Percentiles rank a stretch among this genome's conserved stretches.
Evolutionary conservation across 768 basidiomycete genomes (phyloP).

Genomic region (Leccinellum albellum): DNA sequence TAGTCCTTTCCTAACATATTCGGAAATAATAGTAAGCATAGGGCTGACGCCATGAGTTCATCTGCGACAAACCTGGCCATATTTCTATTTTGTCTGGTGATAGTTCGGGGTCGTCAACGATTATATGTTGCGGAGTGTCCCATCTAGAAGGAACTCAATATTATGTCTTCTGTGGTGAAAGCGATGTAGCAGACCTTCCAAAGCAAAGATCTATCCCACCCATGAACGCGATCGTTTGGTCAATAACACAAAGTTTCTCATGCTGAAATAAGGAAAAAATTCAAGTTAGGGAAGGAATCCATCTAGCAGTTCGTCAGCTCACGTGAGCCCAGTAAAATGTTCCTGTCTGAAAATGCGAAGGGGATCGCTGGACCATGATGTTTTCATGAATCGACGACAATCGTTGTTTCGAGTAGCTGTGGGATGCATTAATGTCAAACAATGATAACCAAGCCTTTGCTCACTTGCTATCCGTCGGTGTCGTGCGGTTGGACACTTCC

Average conservation of each 20-base stretch:
- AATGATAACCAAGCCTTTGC: constrained; percentile 23
- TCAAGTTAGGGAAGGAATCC: not conserved
- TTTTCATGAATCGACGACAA: constrained; percentile 81
- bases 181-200: constrained; percentile 51
- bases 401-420: constrained; percentile 82
- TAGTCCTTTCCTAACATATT: constrained; percentile 79
- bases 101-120: constrained; percentile 78
- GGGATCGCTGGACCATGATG: constrained; percentile 94
- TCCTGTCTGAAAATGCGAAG: constrained; percentile 95
- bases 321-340: constrained; percentile 99
- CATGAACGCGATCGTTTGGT: constrained; percentile 97
- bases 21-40: not conserved
- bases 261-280: constrained; percentile 49
- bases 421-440: constrained; percentile 5
- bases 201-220: constrained; percentile 95
- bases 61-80: constrained; percentile 69
- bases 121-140: constrained; percentile 93
- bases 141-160: constrained; percentile 47
- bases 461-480: constrained; percentile 89
- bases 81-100: constrained; percentile 61
- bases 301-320: constrained; percentile 22
- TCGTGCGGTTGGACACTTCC: constrained; percentile 93
- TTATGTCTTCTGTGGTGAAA: not conserved
- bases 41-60: not conserved
- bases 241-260: constrained; percentile 96